These are phyloP conservation scores for Solanum habrochaites DNA, from an alignment of 257 asterid genomes.

Conservation along the genomic window DNA sequence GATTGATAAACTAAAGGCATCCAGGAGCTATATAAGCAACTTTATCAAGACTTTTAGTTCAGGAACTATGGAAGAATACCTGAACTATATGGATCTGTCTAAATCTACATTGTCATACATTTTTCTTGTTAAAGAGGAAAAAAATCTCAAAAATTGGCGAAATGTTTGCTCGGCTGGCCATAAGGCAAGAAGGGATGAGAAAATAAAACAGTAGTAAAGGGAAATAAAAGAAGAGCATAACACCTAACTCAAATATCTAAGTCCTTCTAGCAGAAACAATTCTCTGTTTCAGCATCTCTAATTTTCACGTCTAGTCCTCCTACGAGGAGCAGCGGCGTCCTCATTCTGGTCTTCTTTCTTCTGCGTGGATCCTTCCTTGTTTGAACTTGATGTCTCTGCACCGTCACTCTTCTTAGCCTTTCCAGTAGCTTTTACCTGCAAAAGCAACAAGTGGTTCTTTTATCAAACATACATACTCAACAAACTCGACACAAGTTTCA, in stretches of 20 bases:
- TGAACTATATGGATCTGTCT: background rate
- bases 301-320: conserved; percentile 63
- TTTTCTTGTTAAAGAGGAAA: background rate
- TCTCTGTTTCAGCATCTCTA: conserved; percentile 3
- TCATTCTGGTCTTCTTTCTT: conserved; percentile 39
- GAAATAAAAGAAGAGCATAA: background rate
- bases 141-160: background rate
- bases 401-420: conserved; percentile 37
- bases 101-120: background rate
- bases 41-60: background rate
- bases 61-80: background rate
- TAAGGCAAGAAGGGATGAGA: background rate
- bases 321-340: conserved; percentile 40
- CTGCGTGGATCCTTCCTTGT: conserved; percentile 37
- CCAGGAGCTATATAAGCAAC: background rate
- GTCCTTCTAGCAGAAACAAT: background rate
- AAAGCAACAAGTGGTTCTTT: background rate
- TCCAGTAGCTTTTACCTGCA: conserved; percentile 35
- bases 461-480: background rate
- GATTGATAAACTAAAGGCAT: background rate
- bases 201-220: background rate
- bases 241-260: background rate
- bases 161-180: background rate
- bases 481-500: background rate
- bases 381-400: conserved; percentile 44